Evolutionary conservation across 1,139 yeast species (phyloP).

Genomic region (Magnusiomyces fungicola): DNA sequence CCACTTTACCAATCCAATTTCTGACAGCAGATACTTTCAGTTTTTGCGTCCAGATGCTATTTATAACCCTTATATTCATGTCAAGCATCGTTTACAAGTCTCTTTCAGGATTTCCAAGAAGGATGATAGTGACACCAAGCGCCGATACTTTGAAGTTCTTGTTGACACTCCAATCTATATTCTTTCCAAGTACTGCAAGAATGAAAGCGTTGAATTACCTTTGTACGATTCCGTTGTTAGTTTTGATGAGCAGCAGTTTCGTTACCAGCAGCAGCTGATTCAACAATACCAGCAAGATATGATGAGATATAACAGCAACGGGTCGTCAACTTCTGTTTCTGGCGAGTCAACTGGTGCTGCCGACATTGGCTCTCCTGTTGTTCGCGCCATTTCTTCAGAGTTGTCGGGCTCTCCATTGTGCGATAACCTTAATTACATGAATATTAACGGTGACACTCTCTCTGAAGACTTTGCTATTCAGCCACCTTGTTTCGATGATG

Average conservation of each 20-base stretch:
- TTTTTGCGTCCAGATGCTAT: constrained; percentile 57
- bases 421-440: background rate
- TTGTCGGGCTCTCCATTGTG: constrained; percentile 5
- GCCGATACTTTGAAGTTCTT: constrained; percentile 83
- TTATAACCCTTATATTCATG: constrained; percentile 59
- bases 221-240: constrained; percentile 38
- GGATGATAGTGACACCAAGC: constrained; percentile 46
- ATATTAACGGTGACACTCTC: no score
- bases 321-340: no score
- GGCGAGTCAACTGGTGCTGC: no score
- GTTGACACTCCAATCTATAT: constrained; percentile 87
- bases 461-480: no score
- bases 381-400: constrained; percentile 9
- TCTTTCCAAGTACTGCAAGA: constrained; percentile 63
- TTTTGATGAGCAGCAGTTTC: constrained; percentile 41
- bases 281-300: background rate
- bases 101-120: constrained; percentile 68
- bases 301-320: background rate
- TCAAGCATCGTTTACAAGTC: constrained; percentile 71
- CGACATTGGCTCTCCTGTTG: constrained; percentile 10
- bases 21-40: constrained; percentile 12
- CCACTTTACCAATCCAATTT: constrained; percentile 16
- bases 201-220: constrained; percentile 64
- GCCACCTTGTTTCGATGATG: no score
- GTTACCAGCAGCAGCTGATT: background rate